Evolutionary conservation across 2,329 filamentous ascomycete genomes (phyloP).

Genomic region (Xylaria sp.): DNA sequence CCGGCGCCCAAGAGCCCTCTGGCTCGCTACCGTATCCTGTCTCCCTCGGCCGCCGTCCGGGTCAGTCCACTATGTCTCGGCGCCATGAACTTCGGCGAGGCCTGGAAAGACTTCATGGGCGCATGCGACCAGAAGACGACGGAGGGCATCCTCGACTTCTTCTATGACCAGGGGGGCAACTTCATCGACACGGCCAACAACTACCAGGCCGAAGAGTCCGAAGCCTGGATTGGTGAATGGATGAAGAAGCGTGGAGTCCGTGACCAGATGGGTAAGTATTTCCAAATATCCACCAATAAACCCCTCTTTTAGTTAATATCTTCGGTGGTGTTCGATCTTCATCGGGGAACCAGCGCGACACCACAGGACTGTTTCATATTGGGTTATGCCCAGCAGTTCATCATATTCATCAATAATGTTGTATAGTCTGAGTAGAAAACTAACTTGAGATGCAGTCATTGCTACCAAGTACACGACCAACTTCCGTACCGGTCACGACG

Average conservation of each 20-base stretch:
- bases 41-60: constrained; percentile 65
- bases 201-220: constrained; percentile 66
- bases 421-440: background rate
- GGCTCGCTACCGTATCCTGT: constrained; percentile 66
- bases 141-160: constrained; percentile 68
- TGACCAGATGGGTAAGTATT: constrained; percentile 60
- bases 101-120: constrained; percentile 63
- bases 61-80: constrained; percentile 70
- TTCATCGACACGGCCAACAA: constrained; percentile 75
- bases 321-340: background rate
- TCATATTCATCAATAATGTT: background rate
- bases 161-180: constrained; percentile 65
- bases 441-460: constrained; percentile 51
- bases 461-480: constrained; percentile 71
- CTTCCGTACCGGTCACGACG: constrained; percentile 48
- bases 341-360: background rate
- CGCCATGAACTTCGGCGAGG: constrained; percentile 59
- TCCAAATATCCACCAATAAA: background rate
- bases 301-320: background rate
- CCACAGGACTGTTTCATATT: background rate
- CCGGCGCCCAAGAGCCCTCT: constrained; percentile 61
- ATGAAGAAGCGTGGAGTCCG: constrained; percentile 66
- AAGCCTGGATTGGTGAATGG: constrained; percentile 72
- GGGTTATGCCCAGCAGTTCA: background rate
- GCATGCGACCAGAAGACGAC: constrained; percentile 64